These are phyloP conservation scores for Physcomitrium patens DNA, from an alignment of 225 moss, liverwort and hornwort species.

Conservation along the genomic window DNA sequence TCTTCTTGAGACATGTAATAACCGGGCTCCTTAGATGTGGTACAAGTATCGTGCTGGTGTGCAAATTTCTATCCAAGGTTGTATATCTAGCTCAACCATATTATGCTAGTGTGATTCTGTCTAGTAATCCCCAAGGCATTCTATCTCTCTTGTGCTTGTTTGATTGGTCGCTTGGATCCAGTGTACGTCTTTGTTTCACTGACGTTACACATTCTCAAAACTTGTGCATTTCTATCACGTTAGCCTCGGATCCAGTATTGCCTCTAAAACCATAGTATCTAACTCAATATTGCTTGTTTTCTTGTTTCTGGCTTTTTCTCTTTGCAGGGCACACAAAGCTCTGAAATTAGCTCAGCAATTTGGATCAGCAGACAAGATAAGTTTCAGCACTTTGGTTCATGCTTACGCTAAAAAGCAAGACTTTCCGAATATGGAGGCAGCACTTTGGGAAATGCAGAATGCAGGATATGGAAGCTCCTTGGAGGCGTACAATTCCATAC, in stretches of 20 bases:
- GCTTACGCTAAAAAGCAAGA: conserved; percentile 86
- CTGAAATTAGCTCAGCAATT: conserved; percentile 73
- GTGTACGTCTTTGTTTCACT: not conserved
- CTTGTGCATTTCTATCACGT: too few relatives aligned
- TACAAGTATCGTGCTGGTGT: not conserved
- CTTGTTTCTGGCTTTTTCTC: too few relatives aligned
- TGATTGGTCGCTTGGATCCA: not conserved
- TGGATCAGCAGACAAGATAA: conserved; percentile 83
- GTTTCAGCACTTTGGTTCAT: conserved; percentile 86
- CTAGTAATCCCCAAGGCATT: conserved; percentile 2
- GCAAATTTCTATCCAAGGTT: not conserved
- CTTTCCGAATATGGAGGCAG: conserved; percentile 85
- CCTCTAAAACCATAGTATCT: not conserved
- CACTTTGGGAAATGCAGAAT: conserved; percentile 94
- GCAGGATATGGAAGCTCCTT: conserved; percentile 68
- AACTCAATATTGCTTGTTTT: not conserved
- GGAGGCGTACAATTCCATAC: conserved; percentile 89
- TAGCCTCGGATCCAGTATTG: too few relatives aligned
- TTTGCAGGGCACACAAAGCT: conserved; percentile 65
- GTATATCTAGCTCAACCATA: not conserved
- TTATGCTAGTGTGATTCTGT: not conserved
- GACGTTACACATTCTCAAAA: not conserved
- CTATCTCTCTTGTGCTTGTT: not conserved
- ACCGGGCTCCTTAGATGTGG: not conserved
- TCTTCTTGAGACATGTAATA: not conserved